Evolutionary conservation across 2,329 filamentous ascomycete genomes (phyloP).

Genomic region (Calonectria fujianensis): DNA sequence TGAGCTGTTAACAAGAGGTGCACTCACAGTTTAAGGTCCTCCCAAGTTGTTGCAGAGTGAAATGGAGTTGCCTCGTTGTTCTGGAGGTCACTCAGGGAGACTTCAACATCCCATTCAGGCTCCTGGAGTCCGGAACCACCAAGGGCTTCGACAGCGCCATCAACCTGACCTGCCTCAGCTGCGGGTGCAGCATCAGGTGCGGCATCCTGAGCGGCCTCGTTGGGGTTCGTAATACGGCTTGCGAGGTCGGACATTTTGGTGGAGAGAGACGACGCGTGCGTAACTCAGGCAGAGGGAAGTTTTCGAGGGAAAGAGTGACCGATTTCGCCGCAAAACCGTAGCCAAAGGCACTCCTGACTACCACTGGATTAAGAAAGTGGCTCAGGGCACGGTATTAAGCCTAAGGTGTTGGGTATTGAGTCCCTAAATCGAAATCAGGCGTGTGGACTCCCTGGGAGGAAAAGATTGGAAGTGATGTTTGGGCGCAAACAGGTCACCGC

Average conservation of each 20-base stretch:
- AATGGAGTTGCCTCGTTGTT: constrained; percentile 90
- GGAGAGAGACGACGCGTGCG: constrained; percentile 13
- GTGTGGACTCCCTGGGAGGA: constrained; percentile 4
- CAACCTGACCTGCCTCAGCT: constrained; percentile 57
- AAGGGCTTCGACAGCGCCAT: constrained; percentile 60
- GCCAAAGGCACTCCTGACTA: constrained; percentile 32
- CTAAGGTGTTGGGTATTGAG: not conserved
- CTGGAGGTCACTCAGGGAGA: constrained; percentile 93
- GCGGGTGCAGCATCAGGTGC: constrained; percentile 48
- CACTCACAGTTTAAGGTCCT: constrained; percentile 86
- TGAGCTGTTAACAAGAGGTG: not conserved
- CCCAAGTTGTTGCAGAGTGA: constrained; percentile 88
- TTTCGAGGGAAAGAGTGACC: constrained; percentile 40
- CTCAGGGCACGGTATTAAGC: constrained; percentile 29
- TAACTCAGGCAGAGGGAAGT: constrained; percentile 20
- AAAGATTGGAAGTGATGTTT: constrained; percentile 37
- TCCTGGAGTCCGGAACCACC: constrained; percentile 77
- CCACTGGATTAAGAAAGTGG: constrained; percentile 20
- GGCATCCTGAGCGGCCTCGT: constrained; percentile 57
- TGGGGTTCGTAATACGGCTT: constrained; percentile 70
- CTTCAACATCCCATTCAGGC: constrained; percentile 90
- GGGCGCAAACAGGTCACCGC: constrained; percentile 47
- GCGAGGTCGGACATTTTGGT: constrained; percentile 69
- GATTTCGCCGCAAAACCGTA: constrained; percentile 42
- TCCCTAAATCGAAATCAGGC: not conserved